Conservation (phyloP, 148 eudicot genomes). For the Fallopia convolvulus region DNA sequence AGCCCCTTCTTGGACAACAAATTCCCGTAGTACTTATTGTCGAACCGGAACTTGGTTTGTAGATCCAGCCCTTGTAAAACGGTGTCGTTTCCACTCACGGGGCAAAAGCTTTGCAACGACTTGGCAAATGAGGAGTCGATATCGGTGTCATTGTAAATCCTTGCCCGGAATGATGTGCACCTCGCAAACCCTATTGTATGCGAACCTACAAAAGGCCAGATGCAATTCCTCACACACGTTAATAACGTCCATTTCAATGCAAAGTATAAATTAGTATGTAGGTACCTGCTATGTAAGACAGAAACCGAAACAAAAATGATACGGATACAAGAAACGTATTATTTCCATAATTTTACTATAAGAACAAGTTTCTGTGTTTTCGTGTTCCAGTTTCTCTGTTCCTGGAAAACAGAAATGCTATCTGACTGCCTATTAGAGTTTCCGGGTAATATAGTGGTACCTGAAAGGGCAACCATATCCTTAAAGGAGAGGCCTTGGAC, state of each 20-base stretch:
- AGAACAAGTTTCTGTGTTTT: too few relatives aligned
- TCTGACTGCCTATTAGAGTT: too few relatives aligned
- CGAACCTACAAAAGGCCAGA: too few relatives aligned
- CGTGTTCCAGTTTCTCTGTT: too few relatives aligned
- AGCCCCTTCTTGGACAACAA: constrained; percentile 40
- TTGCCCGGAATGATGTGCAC: constrained; percentile 33
- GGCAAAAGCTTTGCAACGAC: constrained; percentile 31
- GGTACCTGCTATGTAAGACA: too few relatives aligned
- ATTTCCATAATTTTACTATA: too few relatives aligned
- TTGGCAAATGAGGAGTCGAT: constrained; percentile 30
- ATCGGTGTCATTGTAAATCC: constrained; percentile 40
- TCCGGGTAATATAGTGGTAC: neutral
- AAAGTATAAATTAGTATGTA: too few relatives aligned
- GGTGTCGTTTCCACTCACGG: constrained; percentile 28
- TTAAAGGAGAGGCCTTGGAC: constrained; percentile 28
- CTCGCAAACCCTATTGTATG: constrained; percentile 55
- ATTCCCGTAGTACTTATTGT: constrained; percentile 42
- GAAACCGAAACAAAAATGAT: too few relatives aligned
- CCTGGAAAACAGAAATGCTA: too few relatives aligned
- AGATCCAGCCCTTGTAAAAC: constrained; percentile 37
- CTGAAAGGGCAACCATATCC: constrained; percentile 42
- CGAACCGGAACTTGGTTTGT: constrained; percentile 32
- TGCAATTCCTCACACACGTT: too few relatives aligned
- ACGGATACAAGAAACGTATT: too few relatives aligned
- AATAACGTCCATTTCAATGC: too few relatives aligned